Conservation (phyloP, 2,329 filamentous ascomycete species). For the Aspergillus ibericus region DNA sequence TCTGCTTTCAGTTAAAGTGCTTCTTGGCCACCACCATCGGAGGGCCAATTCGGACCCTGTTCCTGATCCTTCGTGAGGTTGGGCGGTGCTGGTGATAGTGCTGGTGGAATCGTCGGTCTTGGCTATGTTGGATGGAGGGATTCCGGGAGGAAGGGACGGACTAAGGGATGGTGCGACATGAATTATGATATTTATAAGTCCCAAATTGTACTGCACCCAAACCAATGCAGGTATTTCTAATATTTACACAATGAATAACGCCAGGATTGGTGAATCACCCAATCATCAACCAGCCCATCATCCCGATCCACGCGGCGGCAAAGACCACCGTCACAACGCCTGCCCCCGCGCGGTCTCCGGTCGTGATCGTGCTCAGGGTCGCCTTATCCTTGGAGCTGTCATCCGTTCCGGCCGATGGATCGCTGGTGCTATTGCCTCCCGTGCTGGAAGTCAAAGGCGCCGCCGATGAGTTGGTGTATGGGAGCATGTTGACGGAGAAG, state of each 20-base stretch:
- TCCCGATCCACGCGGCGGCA: conserved; percentile 27
- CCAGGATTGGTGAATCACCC: conserved; percentile 11
- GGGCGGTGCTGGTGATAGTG: no score
- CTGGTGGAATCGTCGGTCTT: no score
- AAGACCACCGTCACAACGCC: conserved; percentile 39
- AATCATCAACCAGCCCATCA: conserved; percentile 34
- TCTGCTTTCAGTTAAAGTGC: no score
- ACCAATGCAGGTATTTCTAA: not conserved
- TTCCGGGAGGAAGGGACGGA: no score
- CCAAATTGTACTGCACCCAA: no score
- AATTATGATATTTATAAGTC: no score
- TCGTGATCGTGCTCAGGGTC: conserved; percentile 21
- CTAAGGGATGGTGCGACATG: no score
- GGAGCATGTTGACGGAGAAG: conserved; percentile 60
- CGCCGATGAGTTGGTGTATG: conserved; percentile 45
- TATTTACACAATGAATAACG: not conserved
- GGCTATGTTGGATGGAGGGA: no score
- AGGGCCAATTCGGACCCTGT: no score
- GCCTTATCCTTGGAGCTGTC: conserved; percentile 1
- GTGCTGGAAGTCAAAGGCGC: conserved; percentile 43
- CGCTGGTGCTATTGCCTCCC: conserved; percentile 55
- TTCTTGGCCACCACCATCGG: no score
- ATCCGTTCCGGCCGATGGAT: conserved; percentile 36
- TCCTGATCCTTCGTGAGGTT: no score
- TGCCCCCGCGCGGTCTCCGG: conserved; percentile 41